phyloP scores from a whole-genome alignment of 2,329 filamentous ascomycete species.

The Clarireedia monteithiana region DNA sequence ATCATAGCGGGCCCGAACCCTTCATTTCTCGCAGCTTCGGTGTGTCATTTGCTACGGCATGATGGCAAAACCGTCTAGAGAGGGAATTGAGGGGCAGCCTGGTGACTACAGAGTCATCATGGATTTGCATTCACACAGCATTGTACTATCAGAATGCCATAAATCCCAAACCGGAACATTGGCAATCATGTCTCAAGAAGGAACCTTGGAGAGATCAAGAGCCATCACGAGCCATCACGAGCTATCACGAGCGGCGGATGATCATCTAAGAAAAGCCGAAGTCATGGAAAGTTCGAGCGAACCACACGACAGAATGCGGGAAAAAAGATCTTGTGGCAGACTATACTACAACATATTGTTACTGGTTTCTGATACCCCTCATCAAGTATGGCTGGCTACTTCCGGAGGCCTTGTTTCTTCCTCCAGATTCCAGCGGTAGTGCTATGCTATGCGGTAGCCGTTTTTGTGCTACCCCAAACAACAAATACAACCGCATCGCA shows the following conservation, averaged over 20 bases:
- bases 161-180: slow-evolving; percentile 1
- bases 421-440: no score
- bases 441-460: neutral
- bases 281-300: neutral
- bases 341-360: neutral
- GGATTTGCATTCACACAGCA: neutral
- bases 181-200: slow-evolving; percentile 1
- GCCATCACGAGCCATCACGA: neutral
- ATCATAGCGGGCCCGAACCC: neutral
- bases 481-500: no score
- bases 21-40: neutral
- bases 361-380: neutral
- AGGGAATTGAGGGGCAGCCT: neutral
- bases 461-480: neutral
- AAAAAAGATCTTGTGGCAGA: slow-evolving; percentile 1
- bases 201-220: neutral
- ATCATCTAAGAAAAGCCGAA: slow-evolving; percentile 2
- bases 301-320: neutral
- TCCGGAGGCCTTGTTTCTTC: neutral
- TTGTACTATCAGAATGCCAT: neutral
- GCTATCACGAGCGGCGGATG: slow-evolving; percentile 1
- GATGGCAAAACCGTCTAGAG: neutral
- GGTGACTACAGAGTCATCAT: neutral
- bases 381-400: neutral
- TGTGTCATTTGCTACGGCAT: neutral